phyloP scores from a whole-genome alignment of 257 asterid genomes.

The Echium plantagineum region DNA sequence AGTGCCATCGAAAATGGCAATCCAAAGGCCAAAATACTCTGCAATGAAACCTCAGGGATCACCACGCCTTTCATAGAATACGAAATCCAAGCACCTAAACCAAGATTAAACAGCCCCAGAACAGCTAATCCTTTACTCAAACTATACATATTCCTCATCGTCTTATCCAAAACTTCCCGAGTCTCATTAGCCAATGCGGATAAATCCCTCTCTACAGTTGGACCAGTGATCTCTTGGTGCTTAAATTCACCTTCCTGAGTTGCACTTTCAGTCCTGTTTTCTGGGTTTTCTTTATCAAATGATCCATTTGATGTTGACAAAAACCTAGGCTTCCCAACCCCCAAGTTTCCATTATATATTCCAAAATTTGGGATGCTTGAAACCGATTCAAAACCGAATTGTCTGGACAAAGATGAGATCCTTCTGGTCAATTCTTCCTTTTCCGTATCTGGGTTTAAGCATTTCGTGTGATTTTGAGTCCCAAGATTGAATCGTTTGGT shows the following conservation, averaged over 20 bases:
- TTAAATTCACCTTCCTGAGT: conserved; percentile 39
- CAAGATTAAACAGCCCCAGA: conserved; percentile 60
- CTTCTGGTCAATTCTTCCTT: too few species aligned
- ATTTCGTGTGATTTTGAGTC: too few species aligned
- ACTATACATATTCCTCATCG: conserved; percentile 64
- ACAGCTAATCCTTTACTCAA: conserved; percentile 69
- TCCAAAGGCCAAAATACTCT: conserved; percentile 77
- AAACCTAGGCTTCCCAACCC: too few species aligned
- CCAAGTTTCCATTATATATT: too few species aligned
- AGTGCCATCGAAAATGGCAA: conserved; percentile 71
- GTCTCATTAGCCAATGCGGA: conserved; percentile 81
- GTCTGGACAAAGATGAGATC: too few species aligned
- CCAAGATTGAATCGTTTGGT: too few species aligned
- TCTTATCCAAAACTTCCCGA: conserved; percentile 53
- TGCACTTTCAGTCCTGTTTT: conserved; percentile 15
- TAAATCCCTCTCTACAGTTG: conserved; percentile 81
- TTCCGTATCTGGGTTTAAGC: too few species aligned
- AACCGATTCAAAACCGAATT: too few species aligned
- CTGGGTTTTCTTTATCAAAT: too few species aligned
- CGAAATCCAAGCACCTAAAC: conserved; percentile 78
- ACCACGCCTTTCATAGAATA: conserved; percentile 30
- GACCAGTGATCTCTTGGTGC: conserved; percentile 97
- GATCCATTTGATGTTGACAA: too few species aligned
- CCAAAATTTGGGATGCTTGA: too few species aligned
- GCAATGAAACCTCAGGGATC: conserved; percentile 50